Conservation (phyloP, 306 rosid species). For the Senna siamea region DNA sequence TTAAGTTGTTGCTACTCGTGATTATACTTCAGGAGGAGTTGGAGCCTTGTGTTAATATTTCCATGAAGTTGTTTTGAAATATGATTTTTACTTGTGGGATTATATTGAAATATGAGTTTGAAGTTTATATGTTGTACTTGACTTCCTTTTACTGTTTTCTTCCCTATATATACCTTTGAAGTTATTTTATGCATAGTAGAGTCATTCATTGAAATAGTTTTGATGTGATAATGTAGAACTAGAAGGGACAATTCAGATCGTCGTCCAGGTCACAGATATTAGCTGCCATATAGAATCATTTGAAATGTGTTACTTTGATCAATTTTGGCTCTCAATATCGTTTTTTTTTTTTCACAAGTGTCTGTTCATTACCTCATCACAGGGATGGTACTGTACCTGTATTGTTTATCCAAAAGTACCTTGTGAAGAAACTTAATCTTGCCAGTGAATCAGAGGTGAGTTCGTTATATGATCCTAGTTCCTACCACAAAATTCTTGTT, state of each 20-base stretch:
- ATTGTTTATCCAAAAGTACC: constrained; percentile 83
- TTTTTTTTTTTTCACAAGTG: neutral
- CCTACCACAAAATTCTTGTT: neutral
- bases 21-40: neutral
- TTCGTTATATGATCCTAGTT: neutral
- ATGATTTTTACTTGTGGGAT: too few relatives aligned
- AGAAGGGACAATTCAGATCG: neutral
- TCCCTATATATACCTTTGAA: neutral
- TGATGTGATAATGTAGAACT: neutral
- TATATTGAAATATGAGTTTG: constrained; percentile 16
- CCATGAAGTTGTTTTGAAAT: neutral
- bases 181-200: neutral
- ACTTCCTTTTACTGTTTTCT: neutral
- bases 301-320: neutral
- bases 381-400: constrained; percentile 91
- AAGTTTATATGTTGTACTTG: neutral
- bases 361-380: constrained; percentile 37
- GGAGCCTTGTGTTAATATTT: neutral
- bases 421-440: constrained; percentile 80
- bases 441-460: constrained; percentile 79
- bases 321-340: neutral
- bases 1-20: neutral
- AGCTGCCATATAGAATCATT: neutral
- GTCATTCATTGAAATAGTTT: neutral
- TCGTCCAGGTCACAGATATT: neutral